phyloP scores from a whole-genome alignment of 2,329 filamentous ascomycete genomes.

The Akanthomyces lecanii region DNA sequence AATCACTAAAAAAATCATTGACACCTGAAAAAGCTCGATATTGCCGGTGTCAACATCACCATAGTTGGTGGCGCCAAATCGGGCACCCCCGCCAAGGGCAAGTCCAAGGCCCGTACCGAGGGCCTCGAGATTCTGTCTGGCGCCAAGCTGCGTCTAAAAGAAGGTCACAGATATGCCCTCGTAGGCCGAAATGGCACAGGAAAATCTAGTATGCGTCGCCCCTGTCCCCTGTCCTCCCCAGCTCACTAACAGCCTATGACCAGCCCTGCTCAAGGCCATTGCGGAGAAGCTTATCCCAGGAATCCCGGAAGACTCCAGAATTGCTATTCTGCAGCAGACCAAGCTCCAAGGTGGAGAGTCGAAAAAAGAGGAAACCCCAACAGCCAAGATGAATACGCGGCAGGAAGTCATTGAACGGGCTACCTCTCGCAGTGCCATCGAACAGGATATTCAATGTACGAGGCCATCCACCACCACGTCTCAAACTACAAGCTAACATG shows the following conservation, averaged over 20 bases:
- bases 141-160: constrained; percentile 67
- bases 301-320: constrained; percentile 60
- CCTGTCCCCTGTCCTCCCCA: neutral
- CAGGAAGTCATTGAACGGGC: constrained; percentile 64
- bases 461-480: neutral
- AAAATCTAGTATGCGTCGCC: constrained; percentile 62
- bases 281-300: constrained; percentile 75
- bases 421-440: constrained; percentile 51
- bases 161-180: constrained; percentile 70
- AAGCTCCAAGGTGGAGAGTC: constrained; percentile 24
- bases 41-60: constrained; percentile 69
- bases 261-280: constrained; percentile 69
- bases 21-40: constrained; percentile 53
- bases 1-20: neutral
- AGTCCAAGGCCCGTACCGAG: constrained; percentile 46
- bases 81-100: constrained; percentile 33
- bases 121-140: constrained; percentile 66
- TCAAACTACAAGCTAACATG: neutral
- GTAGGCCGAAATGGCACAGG: constrained; percentile 78
- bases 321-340: constrained; percentile 68
- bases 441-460: constrained; percentile 58
- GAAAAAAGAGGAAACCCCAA: constrained; percentile 10
- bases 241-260: neutral
- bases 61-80: constrained; percentile 37
- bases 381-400: constrained; percentile 44